Base-by-base conservation (phyloP, 78 protist genomes). In the Monosiga brevicollis region DNA sequence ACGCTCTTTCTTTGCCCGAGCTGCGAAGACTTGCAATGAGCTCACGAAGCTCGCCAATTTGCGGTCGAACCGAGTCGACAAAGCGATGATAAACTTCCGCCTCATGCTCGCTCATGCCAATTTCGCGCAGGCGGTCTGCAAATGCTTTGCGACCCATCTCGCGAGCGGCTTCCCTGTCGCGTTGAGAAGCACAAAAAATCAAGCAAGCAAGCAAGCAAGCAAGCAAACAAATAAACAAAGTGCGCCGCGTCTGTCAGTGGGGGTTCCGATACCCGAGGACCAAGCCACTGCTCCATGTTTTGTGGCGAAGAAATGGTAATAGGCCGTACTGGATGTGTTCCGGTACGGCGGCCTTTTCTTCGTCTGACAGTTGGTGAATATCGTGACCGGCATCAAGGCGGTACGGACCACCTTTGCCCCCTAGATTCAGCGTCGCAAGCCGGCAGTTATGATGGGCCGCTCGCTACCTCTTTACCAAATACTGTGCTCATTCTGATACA, bases 381-480 rank as follows among this genome's bases (percentile, higher is more conserved):
- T 36, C 74, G 55, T 85, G 83, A 3, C 87, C 87, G 2, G 83
- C 83, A 25, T 86, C 91, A 24, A 91, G 79, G 2, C 94, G 84
- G 75, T 88, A 88, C 25, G 94, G 94, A 0, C 94, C 94, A 0
- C 87, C 94, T 42, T 76, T 81, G 62, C 94, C 94, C 3, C n/a
- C n/a, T n/a, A n/a, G n/a, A n/a, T n/a, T n/a, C n/a, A n/a, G n/a
- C n/a, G n/a, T n/a, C n/a, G n/a, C n/a, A n/a, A n/a, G n/a, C n/a
- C n/a, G n/a, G n/a, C n/a, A n/a, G n/a, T n/a, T n/a, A n/a, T n/a
- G n/a, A n/a, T n/a, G n/a, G n/a, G n/a, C n/a, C n/a, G n/a, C n/a
- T n/a, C n/a, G n/a, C n/a, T n/a, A n/a, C n/a, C n/a, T n/a, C n/a
- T n/a, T n/a, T n/a, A n/a, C n/a, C n/a, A n/a, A n/a, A n/a, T n/a